Conservation (phyloP, 495 filamentous ascomycete species). For the Pyrenula aspistea region DNA sequence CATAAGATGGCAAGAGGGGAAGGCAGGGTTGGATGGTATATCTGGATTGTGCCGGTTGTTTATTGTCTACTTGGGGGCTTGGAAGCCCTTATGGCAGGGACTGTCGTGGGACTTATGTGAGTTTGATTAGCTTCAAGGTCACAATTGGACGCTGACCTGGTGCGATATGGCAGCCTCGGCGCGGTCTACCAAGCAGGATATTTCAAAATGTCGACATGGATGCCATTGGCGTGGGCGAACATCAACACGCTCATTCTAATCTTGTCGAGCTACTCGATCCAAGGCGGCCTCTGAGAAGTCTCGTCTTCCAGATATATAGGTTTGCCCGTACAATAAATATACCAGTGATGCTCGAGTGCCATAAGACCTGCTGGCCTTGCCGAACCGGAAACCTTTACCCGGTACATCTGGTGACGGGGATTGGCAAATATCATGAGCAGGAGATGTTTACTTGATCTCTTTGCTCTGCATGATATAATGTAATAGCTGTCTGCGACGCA, state of each 20-base stretch:
- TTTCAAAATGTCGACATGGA: constrained; percentile 95
- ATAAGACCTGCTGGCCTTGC: no score
- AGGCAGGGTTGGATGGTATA: constrained; percentile 52
- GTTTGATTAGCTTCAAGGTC: constrained; percentile 19
- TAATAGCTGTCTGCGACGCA: no score
- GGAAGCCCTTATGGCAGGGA: constrained; percentile 79
- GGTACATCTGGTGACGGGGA: no score
- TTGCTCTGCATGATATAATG: no score
- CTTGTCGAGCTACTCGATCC: constrained; percentile 86
- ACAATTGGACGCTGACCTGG: neutral
- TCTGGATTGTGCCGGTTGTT: constrained; percentile 65
- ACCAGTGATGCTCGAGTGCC: no score
- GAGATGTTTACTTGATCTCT: no score
- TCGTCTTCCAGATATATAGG: no score
- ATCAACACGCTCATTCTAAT: constrained; percentile 85
- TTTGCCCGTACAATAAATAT: no score
- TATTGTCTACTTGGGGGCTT: constrained; percentile 64
- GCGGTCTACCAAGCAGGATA: constrained; percentile 78
- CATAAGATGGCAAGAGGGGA: constrained; percentile 20
- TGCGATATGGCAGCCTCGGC: constrained; percentile 49
- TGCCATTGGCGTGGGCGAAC: constrained; percentile 87
- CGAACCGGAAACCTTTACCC: no score
- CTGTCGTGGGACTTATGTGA: constrained; percentile 78
- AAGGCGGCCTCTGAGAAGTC: constrained; percentile 69
- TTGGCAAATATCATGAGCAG: no score